Evolutionary conservation across 495 filamentous ascomycete genomes (phyloP).

Genomic region (Friedmanniomyces simplex): DNA sequence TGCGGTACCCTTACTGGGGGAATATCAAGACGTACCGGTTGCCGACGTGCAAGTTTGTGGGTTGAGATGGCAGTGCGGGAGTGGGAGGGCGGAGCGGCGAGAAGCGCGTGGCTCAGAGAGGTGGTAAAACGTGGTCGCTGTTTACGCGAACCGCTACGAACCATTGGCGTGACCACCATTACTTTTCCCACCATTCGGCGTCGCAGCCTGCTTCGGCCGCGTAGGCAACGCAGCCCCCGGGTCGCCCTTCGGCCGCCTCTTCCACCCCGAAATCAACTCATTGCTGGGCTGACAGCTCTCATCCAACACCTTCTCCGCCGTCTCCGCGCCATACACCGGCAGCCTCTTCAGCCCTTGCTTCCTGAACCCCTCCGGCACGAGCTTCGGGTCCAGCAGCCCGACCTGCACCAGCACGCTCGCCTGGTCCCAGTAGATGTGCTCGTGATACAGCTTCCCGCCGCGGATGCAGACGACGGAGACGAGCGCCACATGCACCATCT

Average conservation of each 20-base stretch:
- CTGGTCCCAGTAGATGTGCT: conserved; percentile 35
- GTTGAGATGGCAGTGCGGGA: neutral
- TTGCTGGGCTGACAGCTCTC: conserved; percentile 20
- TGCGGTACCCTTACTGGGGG: conserved; percentile 79
- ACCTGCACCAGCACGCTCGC: conserved; percentile 24
- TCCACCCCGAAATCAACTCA: conserved; percentile 20
- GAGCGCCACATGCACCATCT: conserved; percentile 27
- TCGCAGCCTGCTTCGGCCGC: conserved; percentile 13
- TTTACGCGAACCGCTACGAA: neutral
- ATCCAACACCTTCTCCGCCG: conserved; percentile 27
- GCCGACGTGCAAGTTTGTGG: conserved; percentile 43
- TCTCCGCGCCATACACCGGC: conserved; percentile 24
- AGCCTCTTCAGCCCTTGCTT: conserved; percentile 25
- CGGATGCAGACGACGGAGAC: conserved; percentile 29
- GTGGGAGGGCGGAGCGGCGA: too few species aligned
- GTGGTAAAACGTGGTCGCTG: too few species aligned
- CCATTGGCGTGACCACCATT: neutral
- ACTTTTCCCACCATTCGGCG: neutral
- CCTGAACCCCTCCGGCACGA: conserved; percentile 26
- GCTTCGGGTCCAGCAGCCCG: conserved; percentile 31
- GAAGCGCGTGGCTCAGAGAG: too few species aligned
- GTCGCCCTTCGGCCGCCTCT: conserved; percentile 17
- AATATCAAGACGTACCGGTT: conserved; percentile 58
- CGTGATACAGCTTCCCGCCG: conserved; percentile 30
- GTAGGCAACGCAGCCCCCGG: conserved; percentile 7